Percentiles rank a stretch among this genome's conserved stretches.
These are phyloP conservation scores for Triticum turgidum DNA, from an alignment of 176 grass and related monocot species.

Conservation along the genomic window DNA sequence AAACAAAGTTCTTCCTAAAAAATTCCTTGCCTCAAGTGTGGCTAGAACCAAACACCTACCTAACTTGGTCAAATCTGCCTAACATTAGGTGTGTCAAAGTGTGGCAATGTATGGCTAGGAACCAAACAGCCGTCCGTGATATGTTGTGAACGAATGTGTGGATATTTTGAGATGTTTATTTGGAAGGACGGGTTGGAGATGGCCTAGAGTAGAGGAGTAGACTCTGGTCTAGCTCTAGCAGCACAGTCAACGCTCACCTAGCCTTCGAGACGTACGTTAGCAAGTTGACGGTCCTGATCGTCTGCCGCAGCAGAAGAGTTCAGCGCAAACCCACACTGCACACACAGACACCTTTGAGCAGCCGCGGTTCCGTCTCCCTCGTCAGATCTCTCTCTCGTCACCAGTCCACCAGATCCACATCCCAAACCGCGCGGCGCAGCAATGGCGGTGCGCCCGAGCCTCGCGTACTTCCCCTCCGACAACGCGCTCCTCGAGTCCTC, in stretches of 20 bases:
- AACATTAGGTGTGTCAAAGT: too few species aligned
- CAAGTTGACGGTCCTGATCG: not conserved
- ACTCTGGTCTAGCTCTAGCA: not conserved
- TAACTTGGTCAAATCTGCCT: too few species aligned
- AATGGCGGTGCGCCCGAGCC: constrained; percentile 80
- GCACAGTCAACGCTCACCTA: not conserved
- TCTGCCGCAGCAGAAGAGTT: not conserved
- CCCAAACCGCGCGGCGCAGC: constrained; percentile 1
- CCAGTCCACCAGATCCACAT: constrained; percentile 32
- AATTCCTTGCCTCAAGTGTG: too few species aligned
- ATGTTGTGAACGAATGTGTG: too few species aligned
- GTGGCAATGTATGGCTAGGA: too few species aligned
- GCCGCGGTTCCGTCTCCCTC: not conserved
- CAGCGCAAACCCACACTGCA: not conserved
- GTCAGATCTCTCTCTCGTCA: constrained; percentile 22
- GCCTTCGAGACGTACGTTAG: not conserved
- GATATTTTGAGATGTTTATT: too few species aligned
- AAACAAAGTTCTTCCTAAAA: too few species aligned
- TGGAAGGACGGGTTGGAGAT: too few species aligned
- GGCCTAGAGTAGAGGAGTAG: too few species aligned
- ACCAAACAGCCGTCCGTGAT: too few species aligned
- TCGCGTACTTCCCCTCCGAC: constrained; percentile 70
- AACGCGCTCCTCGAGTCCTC: constrained; percentile 44
- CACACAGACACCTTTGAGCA: too few species aligned
- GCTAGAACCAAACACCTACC: too few species aligned